Evolutionary conservation across 768 basidiomycete genomes (phyloP).

Genomic region (Amanita rimosa): DNA sequence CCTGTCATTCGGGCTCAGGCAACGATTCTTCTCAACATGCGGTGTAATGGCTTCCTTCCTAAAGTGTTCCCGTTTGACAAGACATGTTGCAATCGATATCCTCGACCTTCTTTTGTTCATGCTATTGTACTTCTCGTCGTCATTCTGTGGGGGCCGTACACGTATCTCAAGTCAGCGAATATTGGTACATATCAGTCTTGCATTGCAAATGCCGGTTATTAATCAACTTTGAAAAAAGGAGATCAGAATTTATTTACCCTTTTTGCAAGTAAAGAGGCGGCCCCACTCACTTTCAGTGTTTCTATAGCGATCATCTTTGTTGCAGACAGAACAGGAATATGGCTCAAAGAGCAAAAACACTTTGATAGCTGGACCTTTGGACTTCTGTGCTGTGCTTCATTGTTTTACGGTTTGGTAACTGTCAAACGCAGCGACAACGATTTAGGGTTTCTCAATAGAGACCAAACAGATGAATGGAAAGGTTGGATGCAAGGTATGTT

Average conservation of each 20-base stretch:
- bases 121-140: constrained; percentile 35
- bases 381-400: constrained; percentile 38
- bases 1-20: constrained; percentile 57
- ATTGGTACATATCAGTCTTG: constrained; percentile 9
- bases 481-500: constrained; percentile 93
- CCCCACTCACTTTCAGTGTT: constrained; percentile 54
- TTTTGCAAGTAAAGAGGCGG: constrained; percentile 12
- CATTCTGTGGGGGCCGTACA: constrained; percentile 40
- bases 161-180: constrained; percentile 20
- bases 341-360: constrained; percentile 85
- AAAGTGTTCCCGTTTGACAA: constrained; percentile 57
- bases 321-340: constrained; percentile 79
- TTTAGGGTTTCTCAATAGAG: constrained; percentile 79
- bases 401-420: constrained; percentile 51
- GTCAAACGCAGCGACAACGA: constrained; percentile 70
- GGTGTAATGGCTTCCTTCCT: constrained; percentile 65
- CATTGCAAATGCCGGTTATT: background rate
- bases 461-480: constrained; percentile 96
- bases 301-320: constrained; percentile 59
- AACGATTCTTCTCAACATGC: constrained; percentile 65
- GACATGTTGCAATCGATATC: constrained; percentile 76
- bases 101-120: constrained; percentile 49
- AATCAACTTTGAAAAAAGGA: background rate
- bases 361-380: constrained; percentile 62
- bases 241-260: background rate